Conservation (phyloP, 176 grass and related monocot species). For the Raddia distichophylla region DNA sequence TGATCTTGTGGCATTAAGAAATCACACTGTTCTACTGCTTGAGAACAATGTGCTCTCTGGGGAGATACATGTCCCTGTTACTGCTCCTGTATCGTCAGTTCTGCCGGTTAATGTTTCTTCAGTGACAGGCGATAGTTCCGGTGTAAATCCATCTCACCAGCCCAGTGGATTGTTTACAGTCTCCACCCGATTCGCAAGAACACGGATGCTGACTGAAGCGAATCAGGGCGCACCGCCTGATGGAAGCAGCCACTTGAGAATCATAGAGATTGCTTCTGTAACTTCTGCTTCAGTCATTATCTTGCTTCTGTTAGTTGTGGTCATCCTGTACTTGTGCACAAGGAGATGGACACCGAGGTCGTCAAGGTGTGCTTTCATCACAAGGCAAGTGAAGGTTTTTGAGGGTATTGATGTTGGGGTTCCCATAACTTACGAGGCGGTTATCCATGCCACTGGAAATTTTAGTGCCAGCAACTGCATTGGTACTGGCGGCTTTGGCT, state of each 20-base stretch:
- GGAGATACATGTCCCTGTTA: conserved; percentile 27
- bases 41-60: conserved; percentile 58
- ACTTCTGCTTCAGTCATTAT: conserved; percentile 56
- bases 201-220: neutral
- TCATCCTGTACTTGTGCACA: conserved; percentile 62
- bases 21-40: conserved; percentile 54
- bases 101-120: conserved; percentile 45
- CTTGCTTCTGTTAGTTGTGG: conserved; percentile 47
- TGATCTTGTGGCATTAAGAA: conserved; percentile 52
- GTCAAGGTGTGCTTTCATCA: conserved; percentile 42
- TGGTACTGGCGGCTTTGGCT: conserved; percentile 77
- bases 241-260: conserved; percentile 44
- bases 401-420: conserved; percentile 62
- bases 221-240: conserved; percentile 20
- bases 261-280: conserved; percentile 63
- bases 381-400: conserved; percentile 72
- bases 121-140: conserved; percentile 50
- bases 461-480: conserved; percentile 92
- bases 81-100: conserved; percentile 38
- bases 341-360: conserved; percentile 45
- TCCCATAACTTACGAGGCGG: conserved; percentile 64
- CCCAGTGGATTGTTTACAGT: conserved; percentile 44
- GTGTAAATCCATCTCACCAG: conserved; percentile 47
- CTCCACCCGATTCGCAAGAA: conserved; percentile 26
- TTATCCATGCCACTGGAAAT: conserved; percentile 70